Evolutionary conservation across 1,139 yeast species (phyloP).

Genomic region (Saccharomyces hybrid): DNA sequence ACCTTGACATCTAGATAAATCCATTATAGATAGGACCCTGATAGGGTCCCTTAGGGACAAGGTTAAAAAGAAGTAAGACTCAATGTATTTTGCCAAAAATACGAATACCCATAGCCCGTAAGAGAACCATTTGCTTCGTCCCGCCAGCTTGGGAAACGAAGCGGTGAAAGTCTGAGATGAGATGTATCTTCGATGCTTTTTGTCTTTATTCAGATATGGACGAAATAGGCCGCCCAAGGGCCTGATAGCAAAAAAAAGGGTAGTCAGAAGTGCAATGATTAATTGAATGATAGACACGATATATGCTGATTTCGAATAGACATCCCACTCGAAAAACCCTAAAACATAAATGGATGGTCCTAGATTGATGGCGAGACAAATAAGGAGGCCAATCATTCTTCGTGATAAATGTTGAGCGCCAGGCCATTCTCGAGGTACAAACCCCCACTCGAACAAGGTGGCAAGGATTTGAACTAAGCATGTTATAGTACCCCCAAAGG

Average conservation of each 20-base stretch:
- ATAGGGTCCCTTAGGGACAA: conserved; percentile 74
- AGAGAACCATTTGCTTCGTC: conserved; percentile 50
- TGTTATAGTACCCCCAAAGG: conserved; percentile 67
- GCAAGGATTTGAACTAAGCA: conserved; percentile 59
- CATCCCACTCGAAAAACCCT: conserved; percentile 44
- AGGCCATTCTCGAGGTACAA: conserved; percentile 65
- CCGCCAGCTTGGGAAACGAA: conserved; percentile 47
- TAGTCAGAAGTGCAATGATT: conserved; percentile 50
- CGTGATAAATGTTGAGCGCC: conserved; percentile 47
- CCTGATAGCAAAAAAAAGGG: conserved; percentile 51
- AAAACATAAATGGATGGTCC: conserved; percentile 60
- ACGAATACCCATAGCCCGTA: conserved; percentile 59
- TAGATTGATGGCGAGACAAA: conserved; percentile 42
- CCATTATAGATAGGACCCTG: conserved; percentile 53
- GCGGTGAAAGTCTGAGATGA: conserved; percentile 46
- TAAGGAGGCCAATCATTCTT: conserved; percentile 39
- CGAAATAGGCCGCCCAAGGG: conserved; percentile 51
- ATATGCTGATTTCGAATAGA: conserved; percentile 42
- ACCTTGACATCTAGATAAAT: conserved; percentile 54
- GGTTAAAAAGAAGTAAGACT: conserved; percentile 75
- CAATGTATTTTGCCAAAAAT: conserved; percentile 63
- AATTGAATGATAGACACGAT: conserved; percentile 52
- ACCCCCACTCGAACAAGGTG: conserved; percentile 50
- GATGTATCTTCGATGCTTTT: conserved; percentile 29
- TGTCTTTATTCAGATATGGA: conserved; percentile 33